Percentiles rank a stretch among this genome's conserved stretches.
These are phyloP conservation scores for Cladophialophora exuberans DNA, from an alignment of 2,329 filamentous ascomycete species.

Conservation along the genomic window DNA sequence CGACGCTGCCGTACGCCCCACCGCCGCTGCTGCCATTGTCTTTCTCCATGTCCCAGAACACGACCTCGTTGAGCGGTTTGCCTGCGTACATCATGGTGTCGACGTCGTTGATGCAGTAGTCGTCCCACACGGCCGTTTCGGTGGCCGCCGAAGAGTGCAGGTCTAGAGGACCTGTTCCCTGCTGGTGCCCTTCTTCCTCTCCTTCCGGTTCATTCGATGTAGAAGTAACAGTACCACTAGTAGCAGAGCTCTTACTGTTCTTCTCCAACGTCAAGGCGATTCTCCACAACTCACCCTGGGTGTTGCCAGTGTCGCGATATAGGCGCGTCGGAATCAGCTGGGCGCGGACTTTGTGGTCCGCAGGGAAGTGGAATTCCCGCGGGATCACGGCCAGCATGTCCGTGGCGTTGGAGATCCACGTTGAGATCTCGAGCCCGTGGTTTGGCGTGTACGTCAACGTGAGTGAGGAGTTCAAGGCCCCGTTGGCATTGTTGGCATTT, in stretches of 20 bases:
- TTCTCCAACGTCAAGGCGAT: slow-evolving; percentile 24
- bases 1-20: neutral
- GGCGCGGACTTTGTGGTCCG: neutral
- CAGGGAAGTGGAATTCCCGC: neutral
- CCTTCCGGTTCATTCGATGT: too few species aligned
- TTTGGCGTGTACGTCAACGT: slow-evolving; percentile 27
- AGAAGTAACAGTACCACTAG: too few species aligned
- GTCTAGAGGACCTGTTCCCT: neutral
- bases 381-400: slow-evolving; percentile 19
- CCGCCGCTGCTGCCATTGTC: neutral
- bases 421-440: slow-evolving; percentile 27
- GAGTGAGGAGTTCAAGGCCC: slow-evolving; percentile 24
- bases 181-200: neutral
- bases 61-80: slow-evolving; percentile 39
- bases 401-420: slow-evolving; percentile 29
- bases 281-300: slow-evolving; percentile 42
- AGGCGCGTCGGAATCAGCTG: slow-evolving; percentile 30
- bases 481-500: neutral
- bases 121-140: slow-evolving; percentile 32
- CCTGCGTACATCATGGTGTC: slow-evolving; percentile 40
- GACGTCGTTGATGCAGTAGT: slow-evolving; percentile 42
- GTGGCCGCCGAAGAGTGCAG: neutral
- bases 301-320: neutral
- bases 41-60: slow-evolving; percentile 39
- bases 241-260: too few species aligned